These are phyloP conservation scores for Haplographium delicatum DNA, from an alignment of 495 filamentous ascomycete species.

Conservation along the genomic window DNA sequence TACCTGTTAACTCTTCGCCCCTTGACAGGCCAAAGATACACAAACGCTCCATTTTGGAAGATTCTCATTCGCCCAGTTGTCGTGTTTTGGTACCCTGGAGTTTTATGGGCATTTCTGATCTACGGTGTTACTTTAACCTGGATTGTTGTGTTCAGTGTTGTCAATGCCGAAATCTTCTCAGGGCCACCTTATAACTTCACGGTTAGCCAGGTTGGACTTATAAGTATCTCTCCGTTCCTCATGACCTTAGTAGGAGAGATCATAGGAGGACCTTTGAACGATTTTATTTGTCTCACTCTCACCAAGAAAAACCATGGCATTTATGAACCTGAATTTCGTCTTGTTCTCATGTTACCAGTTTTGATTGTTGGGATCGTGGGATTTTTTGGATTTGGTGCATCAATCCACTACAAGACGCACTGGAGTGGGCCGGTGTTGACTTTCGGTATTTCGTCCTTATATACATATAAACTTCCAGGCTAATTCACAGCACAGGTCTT, in stretches of 20 bases:
- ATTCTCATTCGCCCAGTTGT: constrained; percentile 44
- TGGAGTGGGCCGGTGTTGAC: constrained; percentile 48
- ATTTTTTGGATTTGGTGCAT: constrained; percentile 31
- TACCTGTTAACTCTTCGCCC: constrained; percentile 27
- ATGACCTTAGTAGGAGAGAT: constrained; percentile 43
- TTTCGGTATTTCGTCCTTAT: too few relatives aligned
- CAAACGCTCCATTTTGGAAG: constrained; percentile 42
- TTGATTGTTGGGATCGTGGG: constrained; percentile 10
- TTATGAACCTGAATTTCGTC: constrained; percentile 38
- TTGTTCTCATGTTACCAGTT: constrained; percentile 32
- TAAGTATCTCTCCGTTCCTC: constrained; percentile 44
- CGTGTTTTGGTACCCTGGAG: constrained; percentile 48
- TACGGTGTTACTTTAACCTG: constrained; percentile 47
- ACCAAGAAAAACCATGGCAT: constrained; percentile 20
- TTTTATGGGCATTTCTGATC: constrained; percentile 48
- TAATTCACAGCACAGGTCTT: too few relatives aligned
- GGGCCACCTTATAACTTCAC: constrained; percentile 48
- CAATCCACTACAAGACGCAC: constrained; percentile 42
- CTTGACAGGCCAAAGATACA: constrained; percentile 35
- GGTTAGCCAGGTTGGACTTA: constrained; percentile 43
- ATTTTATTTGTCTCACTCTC: constrained; percentile 21
- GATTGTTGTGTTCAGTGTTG: constrained; percentile 51
- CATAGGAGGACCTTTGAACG: constrained; percentile 43
- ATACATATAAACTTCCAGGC: too few relatives aligned
- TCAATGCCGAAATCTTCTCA: constrained; percentile 45